Percentiles rank a stretch among this genome's conserved stretches.
These are phyloP conservation scores for Zymoseptoria crescenta DNA, from an alignment of 2,329 filamentous ascomycete species.

Conservation along the genomic window DNA sequence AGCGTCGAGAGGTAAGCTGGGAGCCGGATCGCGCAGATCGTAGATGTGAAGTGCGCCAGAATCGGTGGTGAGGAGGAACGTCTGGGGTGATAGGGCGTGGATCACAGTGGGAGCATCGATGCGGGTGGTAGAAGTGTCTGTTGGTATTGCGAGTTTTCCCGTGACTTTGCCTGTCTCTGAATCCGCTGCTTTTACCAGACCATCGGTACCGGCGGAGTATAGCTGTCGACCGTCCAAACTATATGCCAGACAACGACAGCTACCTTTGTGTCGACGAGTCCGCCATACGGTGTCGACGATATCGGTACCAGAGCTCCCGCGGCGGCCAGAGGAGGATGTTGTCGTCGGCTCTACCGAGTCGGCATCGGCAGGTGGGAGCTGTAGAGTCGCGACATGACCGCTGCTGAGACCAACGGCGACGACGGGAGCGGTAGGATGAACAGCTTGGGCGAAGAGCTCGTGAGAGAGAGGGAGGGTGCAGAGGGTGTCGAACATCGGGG, in stretches of 20 bases:
- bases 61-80: slow-evolving; percentile 81
- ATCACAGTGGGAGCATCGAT: slow-evolving; percentile 72
- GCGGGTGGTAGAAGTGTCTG: slow-evolving; percentile 35
- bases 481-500: slow-evolving; percentile 75
- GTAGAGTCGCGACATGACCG: slow-evolving; percentile 79
- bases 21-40: slow-evolving; percentile 59
- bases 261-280: slow-evolving; percentile 86
- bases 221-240: slow-evolving; percentile 65
- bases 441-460: slow-evolving; percentile 80
- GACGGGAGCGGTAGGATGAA: slow-evolving; percentile 77
- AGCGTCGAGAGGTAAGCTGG: slow-evolving; percentile 31
- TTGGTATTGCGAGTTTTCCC: slow-evolving; percentile 73
- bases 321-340: slow-evolving; percentile 10
- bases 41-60: slow-evolving; percentile 82
- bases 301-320: slow-evolving; percentile 55
- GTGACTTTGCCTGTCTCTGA: slow-evolving; percentile 58
- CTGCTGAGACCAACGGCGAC: slow-evolving; percentile 77
- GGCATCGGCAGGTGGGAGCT: slow-evolving; percentile 53
- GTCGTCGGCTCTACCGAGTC: slow-evolving; percentile 34
- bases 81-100: slow-evolving; percentile 78
- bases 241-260: slow-evolving; percentile 76
- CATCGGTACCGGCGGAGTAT: slow-evolving; percentile 55
- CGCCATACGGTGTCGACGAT: slow-evolving; percentile 78
- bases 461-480: slow-evolving; percentile 79
- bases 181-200: slow-evolving; percentile 54